A percentile compares a stretch with the other conserved stretches of the same genome.
These are phyloP conservation scores for Dryadomyces quercivorus DNA, from an alignment of 2,329 filamentous ascomycete genomes.

Conservation along the genomic window DNA sequence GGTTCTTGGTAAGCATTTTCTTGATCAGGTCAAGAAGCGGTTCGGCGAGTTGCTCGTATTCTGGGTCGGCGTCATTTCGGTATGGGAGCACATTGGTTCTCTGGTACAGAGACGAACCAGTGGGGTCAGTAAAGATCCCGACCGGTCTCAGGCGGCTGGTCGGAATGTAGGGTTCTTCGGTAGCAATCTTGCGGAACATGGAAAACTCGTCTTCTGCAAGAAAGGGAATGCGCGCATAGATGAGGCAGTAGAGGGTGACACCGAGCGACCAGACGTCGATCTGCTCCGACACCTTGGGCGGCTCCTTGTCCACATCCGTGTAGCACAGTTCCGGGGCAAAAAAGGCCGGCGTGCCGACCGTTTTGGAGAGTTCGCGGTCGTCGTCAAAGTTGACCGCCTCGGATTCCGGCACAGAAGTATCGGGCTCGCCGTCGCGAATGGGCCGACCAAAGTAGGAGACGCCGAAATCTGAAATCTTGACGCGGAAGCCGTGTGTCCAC, in stretches of 20 bases:
- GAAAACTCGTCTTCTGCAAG: slow-evolving; percentile 83
- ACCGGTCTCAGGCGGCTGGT: slow-evolving; percentile 68
- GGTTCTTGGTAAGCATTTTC: slow-evolving; percentile 79
- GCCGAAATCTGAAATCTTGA: slow-evolving; percentile 98
- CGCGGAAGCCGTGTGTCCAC: slow-evolving; percentile 69
- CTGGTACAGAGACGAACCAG: slow-evolving; percentile 41
- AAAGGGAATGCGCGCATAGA: slow-evolving; percentile 90
- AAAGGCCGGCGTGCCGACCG: slow-evolving; percentile 92
- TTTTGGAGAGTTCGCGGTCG: slow-evolving; percentile 93
- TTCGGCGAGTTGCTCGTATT: slow-evolving; percentile 77
- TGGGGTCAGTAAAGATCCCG: slow-evolving; percentile 44
- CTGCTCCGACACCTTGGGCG: slow-evolving; percentile 73
- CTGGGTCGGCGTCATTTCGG: slow-evolving; percentile 64
- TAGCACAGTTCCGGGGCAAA: slow-evolving; percentile 95
- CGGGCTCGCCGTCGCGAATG: slow-evolving; percentile 68
- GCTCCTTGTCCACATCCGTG: slow-evolving; percentile 59
- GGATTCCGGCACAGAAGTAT: slow-evolving; percentile 63
- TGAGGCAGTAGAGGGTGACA: slow-evolving; percentile 88
- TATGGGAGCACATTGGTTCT: slow-evolving; percentile 53
- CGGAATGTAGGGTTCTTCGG: slow-evolving; percentile 84
- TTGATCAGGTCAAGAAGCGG: slow-evolving; percentile 66
- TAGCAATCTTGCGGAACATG: slow-evolving; percentile 84
- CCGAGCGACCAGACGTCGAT: slow-evolving; percentile 97
- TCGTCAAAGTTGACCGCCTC: slow-evolving; percentile 84
- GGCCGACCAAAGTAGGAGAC: slow-evolving; percentile 93